A percentile compares a stretch with the other conserved stretches of the same genome.
Conservation (phyloP, 164 flowering plant species). For the Annona squamosa region DNA sequence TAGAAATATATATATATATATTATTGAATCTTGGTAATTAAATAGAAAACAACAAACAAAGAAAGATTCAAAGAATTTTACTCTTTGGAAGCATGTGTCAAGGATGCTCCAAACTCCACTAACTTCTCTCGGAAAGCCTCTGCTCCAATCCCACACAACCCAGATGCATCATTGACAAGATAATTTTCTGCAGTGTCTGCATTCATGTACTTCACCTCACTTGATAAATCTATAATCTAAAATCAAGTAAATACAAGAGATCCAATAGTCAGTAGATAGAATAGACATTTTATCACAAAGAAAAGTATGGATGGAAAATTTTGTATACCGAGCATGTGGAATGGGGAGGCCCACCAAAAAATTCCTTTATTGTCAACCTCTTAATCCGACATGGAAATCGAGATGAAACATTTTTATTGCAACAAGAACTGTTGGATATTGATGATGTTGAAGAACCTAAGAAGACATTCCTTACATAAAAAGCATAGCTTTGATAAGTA, state of each 20-base stretch:
- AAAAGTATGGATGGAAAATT: neutral
- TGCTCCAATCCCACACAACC: slow-evolving; percentile 38
- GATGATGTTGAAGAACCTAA: slow-evolving; percentile 37
- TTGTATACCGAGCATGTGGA: slow-evolving; percentile 33
- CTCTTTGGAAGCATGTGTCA: slow-evolving; percentile 56
- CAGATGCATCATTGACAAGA: slow-evolving; percentile 39
- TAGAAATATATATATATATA: neutral
- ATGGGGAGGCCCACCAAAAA: slow-evolving; percentile 48
- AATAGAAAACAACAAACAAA: neutral
- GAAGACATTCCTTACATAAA: slow-evolving; percentile 13
- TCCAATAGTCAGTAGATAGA: slow-evolving; percentile 15
- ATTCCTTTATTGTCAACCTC: slow-evolving; percentile 57
- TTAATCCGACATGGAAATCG: slow-evolving; percentile 49
- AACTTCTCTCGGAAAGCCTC: slow-evolving; percentile 53
- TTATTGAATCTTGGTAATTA: neutral
- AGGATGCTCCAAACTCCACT: slow-evolving; percentile 62
- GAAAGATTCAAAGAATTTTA: slow-evolving; percentile 15
- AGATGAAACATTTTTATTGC: slow-evolving; percentile 38
- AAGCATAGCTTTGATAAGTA: slow-evolving; percentile 4
- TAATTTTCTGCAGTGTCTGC: slow-evolving; percentile 52
- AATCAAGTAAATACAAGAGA: slow-evolving; percentile 4
- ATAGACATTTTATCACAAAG: neutral
- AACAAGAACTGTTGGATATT: slow-evolving; percentile 28
- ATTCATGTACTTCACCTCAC: slow-evolving; percentile 36
- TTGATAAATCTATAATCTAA: slow-evolving; percentile 42